Conservation (phyloP, 306 rosid species). For the Cicer cuneatum region DNA sequence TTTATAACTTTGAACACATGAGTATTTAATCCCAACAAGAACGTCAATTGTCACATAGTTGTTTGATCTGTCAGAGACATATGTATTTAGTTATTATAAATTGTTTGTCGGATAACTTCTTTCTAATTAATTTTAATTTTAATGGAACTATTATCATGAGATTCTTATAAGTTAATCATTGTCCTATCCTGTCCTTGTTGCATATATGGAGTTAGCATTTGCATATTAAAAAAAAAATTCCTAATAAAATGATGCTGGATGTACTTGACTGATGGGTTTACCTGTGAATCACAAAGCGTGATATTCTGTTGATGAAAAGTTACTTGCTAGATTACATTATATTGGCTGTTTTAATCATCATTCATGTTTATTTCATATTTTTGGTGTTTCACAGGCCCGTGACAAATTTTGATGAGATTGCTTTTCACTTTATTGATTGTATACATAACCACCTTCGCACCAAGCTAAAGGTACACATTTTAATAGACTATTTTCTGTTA, state of each 20-base stretch:
- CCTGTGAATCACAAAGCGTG: background rate
- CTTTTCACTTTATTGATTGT: constrained; percentile 93
- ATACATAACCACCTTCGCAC: constrained; percentile 74
- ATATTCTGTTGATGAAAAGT: constrained; percentile 1
- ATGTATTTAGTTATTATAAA: constrained; percentile 14
- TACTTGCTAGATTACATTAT: background rate
- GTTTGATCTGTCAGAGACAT: background rate
- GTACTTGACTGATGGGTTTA: constrained; percentile 19
- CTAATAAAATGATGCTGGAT: background rate
- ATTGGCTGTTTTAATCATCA: background rate
- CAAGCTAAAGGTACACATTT: constrained; percentile 60
- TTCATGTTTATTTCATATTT: constrained; percentile 36
- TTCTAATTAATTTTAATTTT: background rate
- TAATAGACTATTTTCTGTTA: constrained; percentile 9
- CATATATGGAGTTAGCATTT: constrained; percentile 3
- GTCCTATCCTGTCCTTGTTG: background rate
- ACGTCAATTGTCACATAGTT: background rate
- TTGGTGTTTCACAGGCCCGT: constrained; percentile 68
- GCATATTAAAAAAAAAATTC: constrained; percentile 1
- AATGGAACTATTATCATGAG: background rate
- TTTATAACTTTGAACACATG: background rate
- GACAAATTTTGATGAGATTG: constrained; percentile 76
- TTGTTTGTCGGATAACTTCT: background rate
- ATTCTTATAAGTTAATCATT: background rate
- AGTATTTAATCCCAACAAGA: background rate